Evolutionary conservation across 805 yeast species (phyloP).

Genomic region (Kodamaea neixiangensis): DNA sequence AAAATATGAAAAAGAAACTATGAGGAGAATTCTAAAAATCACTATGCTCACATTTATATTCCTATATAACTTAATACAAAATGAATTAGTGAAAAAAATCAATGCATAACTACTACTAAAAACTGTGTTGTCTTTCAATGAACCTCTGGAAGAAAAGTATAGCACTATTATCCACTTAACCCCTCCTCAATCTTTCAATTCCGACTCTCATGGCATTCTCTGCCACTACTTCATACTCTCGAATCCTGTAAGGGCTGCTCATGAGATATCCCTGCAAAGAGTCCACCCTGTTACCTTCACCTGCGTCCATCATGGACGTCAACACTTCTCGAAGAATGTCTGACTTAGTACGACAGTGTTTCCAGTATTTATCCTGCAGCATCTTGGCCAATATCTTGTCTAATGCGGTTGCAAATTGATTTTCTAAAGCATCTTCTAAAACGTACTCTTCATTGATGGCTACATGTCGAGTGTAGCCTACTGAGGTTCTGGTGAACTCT

Average conservation of each 20-base stretch:
- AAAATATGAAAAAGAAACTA: too few relatives aligned
- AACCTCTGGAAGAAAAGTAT: too few relatives aligned
- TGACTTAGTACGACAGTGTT: not conserved
- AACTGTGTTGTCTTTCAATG: too few relatives aligned
- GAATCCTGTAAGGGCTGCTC: not conserved
- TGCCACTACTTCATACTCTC: not conserved
- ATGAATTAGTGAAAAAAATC: too few relatives aligned
- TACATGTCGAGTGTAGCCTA: not conserved
- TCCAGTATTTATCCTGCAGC: not conserved
- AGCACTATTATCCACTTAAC: too few relatives aligned
- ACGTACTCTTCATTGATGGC: not conserved
- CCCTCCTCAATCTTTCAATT: too few relatives aligned
- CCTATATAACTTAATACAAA: too few relatives aligned
- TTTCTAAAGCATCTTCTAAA: not conserved
- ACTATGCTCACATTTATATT: too few relatives aligned
- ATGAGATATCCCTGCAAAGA: not conserved
- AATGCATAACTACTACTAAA: too few relatives aligned
- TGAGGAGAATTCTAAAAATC: too few relatives aligned
- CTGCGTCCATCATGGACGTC: not conserved
- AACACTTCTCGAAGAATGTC: not conserved
- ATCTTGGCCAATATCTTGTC: not conserved
- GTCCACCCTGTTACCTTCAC: not conserved
- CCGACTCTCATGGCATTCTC: not conserved
- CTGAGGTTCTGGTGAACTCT: not conserved
- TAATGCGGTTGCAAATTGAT: not conserved